phyloP scores from a whole-genome alignment of 306 rosid genomes.

The cucumber (Cucumis sativus) region DNA sequence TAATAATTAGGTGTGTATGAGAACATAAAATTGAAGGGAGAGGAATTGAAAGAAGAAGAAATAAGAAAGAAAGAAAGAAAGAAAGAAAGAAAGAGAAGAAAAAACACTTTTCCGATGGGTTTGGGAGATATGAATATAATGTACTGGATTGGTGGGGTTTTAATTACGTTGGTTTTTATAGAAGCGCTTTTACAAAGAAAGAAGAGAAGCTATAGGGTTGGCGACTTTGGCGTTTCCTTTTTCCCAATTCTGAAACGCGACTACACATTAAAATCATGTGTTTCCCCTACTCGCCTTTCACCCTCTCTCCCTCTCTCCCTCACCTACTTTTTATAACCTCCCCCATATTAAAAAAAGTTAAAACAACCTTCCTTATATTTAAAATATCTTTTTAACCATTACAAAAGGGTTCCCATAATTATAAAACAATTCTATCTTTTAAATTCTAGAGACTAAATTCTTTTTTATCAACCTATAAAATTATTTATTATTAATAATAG shows the following conservation, averaged over 20 bases:
- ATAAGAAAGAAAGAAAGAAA: too few species aligned
- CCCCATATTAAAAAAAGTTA: too few species aligned
- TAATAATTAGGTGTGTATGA: too few species aligned
- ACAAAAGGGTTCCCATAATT: too few species aligned
- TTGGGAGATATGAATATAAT: not conserved
- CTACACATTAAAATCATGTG: not conserved
- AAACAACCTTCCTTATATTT: too few species aligned
- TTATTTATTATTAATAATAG: too few species aligned
- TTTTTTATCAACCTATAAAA: too few species aligned
- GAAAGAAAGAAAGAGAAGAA: too few species aligned
- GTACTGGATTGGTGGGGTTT: not conserved
- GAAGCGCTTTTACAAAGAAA: not conserved
- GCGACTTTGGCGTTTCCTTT: not conserved
- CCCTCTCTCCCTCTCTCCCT: not conserved
- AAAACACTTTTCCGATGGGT: not conserved
- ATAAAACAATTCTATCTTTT: too few species aligned
- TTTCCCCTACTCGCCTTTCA: not conserved
- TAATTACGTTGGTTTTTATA: conserved; percentile 4
- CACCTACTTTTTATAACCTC: too few species aligned
- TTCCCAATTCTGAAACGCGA: not conserved
- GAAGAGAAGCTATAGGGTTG: not conserved
- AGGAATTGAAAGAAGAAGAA: not conserved
- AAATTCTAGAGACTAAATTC: too few species aligned
- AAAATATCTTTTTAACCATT: too few species aligned
- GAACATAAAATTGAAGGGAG: not conserved